phyloP scores from a whole-genome alignment of 495 filamentous ascomycete genomes.

The Terfezia boudieri region DNA sequence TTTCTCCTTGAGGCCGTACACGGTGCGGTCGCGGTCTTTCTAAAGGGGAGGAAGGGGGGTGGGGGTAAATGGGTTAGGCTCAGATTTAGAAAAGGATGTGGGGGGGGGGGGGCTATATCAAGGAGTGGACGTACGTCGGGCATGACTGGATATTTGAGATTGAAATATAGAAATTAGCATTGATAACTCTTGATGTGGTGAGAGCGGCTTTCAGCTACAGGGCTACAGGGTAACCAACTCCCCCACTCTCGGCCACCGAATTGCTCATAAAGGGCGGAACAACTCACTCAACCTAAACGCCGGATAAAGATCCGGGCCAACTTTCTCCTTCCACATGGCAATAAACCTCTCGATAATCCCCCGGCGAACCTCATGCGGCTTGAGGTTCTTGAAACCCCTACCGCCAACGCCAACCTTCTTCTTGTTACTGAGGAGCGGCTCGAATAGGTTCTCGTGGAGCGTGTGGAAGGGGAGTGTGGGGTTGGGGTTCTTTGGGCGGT shows the following conservation, averaged over 20 bases:
- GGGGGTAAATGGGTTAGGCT: constrained; percentile 30
- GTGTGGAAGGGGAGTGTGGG: constrained; percentile 66
- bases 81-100: background rate
- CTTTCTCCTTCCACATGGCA: constrained; percentile 63
- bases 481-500: constrained; percentile 58
- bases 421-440: constrained; percentile 64
- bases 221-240: too few species aligned
- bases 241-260: background rate
- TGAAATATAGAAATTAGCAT: background rate
- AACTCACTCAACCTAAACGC: constrained; percentile 48
- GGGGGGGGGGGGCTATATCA: background rate
- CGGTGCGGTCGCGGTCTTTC: constrained; percentile 76
- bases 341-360: constrained; percentile 80
- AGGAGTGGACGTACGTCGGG: background rate
- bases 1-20: constrained; percentile 93
- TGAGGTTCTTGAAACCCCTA: constrained; percentile 33
- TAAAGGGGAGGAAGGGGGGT: too few species aligned
- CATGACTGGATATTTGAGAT: background rate
- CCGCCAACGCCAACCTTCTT: constrained; percentile 40
- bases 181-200: too few species aligned
- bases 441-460: constrained; percentile 57
- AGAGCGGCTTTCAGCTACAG: too few species aligned
- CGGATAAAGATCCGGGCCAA: constrained; percentile 82
- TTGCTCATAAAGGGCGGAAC: constrained; percentile 19
- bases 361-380: constrained; percentile 64